These are phyloP conservation scores for Zymoseptoria pseudotritici DNA, from an alignment of 2,329 filamentous ascomycete species.

Conservation along the genomic window DNA sequence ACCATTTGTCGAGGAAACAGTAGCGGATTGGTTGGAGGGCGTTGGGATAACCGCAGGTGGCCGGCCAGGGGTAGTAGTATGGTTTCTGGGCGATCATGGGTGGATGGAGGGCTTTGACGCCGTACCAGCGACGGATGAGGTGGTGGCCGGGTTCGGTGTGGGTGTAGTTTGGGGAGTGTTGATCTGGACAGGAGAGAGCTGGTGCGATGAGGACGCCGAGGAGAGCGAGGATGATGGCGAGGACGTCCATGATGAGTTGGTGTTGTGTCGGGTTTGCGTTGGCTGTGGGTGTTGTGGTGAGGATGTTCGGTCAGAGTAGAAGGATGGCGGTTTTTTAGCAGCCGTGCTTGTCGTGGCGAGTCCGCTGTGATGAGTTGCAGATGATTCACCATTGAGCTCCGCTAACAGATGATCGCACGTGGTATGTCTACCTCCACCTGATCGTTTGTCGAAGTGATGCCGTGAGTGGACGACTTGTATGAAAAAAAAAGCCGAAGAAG, in stretches of 20 bases:
- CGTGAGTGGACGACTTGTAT: no score
- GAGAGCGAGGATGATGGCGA: background rate
- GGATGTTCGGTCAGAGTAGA: background rate
- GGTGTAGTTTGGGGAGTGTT: background rate
- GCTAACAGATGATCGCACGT: no score
- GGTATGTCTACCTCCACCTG: no score
- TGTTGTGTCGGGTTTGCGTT: background rate
- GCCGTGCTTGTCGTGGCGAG: no score
- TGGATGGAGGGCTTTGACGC: slow-evolving; percentile 1
- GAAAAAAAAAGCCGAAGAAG: no score
- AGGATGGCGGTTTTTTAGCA: background rate
- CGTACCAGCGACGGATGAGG: slow-evolving; percentile 11
- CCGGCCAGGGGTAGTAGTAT: slow-evolving; percentile 15
- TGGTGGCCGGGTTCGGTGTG: background rate
- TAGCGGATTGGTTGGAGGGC: slow-evolving; percentile 13
- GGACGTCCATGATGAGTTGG: background rate
- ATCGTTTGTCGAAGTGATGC: no score
- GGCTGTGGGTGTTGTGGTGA: background rate
- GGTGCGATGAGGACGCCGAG: background rate
- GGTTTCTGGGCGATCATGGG: background rate
- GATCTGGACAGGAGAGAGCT: background rate
- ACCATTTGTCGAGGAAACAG: slow-evolving; percentile 16
- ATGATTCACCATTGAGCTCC: no score
- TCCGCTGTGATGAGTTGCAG: no score
- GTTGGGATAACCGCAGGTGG: slow-evolving; percentile 3